Conservation (phyloP, 1,284 basidiomycete species). For the Microbotryomycetes sp. region DNA sequence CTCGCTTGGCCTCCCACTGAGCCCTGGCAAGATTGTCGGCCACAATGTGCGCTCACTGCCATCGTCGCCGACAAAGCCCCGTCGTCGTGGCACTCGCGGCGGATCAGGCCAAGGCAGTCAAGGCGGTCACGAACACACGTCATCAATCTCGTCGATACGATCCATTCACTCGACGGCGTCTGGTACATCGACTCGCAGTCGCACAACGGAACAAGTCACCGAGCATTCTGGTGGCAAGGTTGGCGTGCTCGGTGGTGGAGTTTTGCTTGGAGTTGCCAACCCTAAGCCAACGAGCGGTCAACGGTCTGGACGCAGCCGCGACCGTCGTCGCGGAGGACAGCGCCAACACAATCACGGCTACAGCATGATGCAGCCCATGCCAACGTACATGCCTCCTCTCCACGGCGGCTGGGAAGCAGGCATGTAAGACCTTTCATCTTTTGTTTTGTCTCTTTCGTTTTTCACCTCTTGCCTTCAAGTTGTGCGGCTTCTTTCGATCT, state of each 20-base stretch:
- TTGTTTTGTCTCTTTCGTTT: no score
- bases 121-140: constrained; percentile 2
- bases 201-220: constrained; percentile 24
- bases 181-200: constrained; percentile 3
- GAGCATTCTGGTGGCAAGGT: constrained; percentile 39
- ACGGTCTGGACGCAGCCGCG: neutral
- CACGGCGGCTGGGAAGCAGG: neutral
- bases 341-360: neutral
- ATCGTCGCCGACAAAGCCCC: constrained; percentile 27
- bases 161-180: constrained; percentile 23
- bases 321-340: constrained; percentile 1
- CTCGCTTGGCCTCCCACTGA: neutral
- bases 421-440: no score
- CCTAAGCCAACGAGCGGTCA: neutral
- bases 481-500: no score
- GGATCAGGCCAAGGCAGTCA: constrained; percentile 15
- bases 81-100: constrained; percentile 29
- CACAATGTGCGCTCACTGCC: constrained; percentile 19
- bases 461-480: no score
- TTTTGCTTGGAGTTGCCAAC: constrained; percentile 33
- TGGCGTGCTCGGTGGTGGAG: constrained; percentile 38
- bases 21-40: neutral
- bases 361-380: neutral
- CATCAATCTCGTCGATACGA: constrained; percentile 21
- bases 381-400: neutral